Conservation (phyloP, 257 asterid species). For the Apocynum venetum region DNA sequence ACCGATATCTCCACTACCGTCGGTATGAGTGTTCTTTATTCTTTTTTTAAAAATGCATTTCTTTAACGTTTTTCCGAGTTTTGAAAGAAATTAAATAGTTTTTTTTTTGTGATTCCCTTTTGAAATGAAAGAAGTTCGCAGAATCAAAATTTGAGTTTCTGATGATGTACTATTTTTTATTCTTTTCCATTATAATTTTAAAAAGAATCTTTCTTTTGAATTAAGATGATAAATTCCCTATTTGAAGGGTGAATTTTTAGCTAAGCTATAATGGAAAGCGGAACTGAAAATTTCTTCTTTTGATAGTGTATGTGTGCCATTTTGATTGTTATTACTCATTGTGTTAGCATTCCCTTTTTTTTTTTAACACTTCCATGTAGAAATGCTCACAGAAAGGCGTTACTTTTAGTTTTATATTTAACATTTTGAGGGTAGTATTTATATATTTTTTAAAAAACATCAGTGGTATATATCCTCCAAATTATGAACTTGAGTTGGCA, state of each 20-base stretch:
- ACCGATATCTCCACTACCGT: constrained; percentile 66
- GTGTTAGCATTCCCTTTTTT: background rate
- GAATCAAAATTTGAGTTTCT: background rate
- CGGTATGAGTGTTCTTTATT: constrained; percentile 33
- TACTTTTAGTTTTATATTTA: background rate
- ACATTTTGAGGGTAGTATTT: background rate
- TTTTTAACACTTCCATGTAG: background rate
- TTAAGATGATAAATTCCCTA: background rate
- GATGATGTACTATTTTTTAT: background rate
- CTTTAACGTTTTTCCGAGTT: background rate
- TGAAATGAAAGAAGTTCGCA: background rate
- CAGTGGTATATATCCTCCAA: background rate
- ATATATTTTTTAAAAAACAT: too few relatives aligned
- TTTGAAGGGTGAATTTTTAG: background rate
- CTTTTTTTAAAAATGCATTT: too few relatives aligned
- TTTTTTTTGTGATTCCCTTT: background rate
- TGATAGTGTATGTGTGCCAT: background rate
- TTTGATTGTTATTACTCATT: background rate
- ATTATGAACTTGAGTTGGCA: background rate
- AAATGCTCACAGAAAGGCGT: background rate
- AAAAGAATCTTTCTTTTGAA: background rate
- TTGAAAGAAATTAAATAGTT: background rate
- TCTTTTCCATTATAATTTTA: background rate
- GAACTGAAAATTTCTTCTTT: background rate
- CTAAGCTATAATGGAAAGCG: background rate